Conservation (phyloP, 371 early-diverging fungal species). For the Mortierella sp. region DNA sequence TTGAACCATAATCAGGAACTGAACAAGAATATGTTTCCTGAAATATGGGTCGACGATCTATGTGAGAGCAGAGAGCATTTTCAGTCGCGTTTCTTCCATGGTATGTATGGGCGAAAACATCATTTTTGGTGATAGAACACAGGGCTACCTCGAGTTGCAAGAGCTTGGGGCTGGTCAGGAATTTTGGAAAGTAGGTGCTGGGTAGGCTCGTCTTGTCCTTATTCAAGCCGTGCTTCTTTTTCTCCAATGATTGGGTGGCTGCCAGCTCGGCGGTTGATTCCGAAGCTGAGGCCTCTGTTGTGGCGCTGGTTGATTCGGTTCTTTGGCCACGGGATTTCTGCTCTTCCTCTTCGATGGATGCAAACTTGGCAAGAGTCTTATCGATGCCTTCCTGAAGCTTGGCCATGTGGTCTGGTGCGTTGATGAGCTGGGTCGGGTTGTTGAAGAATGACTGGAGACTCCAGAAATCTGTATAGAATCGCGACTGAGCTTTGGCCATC, state of each 20-base stretch:
- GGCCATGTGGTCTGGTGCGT: conserved; percentile 22
- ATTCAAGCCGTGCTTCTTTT: conserved; percentile 30
- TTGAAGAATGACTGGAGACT: conserved; percentile 46
- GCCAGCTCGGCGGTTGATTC: background rate
- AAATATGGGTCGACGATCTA: conserved; percentile 78
- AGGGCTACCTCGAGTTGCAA: conserved; percentile 75
- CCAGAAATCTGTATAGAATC: conserved; percentile 55
- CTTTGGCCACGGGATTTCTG: conserved; percentile 58
- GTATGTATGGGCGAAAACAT: background rate
- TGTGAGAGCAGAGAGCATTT: background rate
- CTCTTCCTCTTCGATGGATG: conserved; percentile 56
- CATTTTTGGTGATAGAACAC: background rate
- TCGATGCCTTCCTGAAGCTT: conserved; percentile 29
- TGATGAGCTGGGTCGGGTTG: conserved; percentile 35
- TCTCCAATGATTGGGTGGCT: background rate
- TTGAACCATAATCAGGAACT: conserved; percentile 81
- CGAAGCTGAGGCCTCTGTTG: conserved; percentile 9
- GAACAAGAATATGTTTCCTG: conserved; percentile 85
- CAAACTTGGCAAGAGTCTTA: conserved; percentile 29
- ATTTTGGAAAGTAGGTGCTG: conserved; percentile 78
- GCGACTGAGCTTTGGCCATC: background rate
- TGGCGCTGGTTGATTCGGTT: conserved; percentile 25
- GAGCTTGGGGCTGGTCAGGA: conserved; percentile 79
- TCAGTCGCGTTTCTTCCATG: background rate
- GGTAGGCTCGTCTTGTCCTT: conserved; percentile 47